Conservation (phyloP, 352 stramenopile genomes). For the Phytophthora sansomeana region DNA sequence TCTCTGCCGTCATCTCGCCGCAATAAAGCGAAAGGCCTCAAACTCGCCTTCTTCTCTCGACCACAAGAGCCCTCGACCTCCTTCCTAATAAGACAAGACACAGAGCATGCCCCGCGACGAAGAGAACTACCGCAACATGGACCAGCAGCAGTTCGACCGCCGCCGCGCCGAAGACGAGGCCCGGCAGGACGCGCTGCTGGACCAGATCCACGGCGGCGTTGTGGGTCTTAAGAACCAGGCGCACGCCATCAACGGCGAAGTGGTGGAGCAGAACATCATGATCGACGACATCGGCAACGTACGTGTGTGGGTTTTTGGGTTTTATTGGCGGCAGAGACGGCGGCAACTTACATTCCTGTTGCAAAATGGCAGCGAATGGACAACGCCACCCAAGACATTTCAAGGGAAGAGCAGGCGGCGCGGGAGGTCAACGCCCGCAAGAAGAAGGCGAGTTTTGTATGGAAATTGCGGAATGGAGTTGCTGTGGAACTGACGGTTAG, state of each 20-base stretch:
- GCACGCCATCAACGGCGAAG: conserved; percentile 85
- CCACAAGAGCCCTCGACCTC: conserved; percentile 19
- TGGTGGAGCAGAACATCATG: conserved; percentile 84
- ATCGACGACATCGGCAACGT: conserved; percentile 83
- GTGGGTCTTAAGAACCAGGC: conserved; percentile 85
- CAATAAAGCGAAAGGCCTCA: conserved; percentile 12
- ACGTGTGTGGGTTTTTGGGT: conserved; percentile 21
- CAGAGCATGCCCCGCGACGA: conserved; percentile 39
- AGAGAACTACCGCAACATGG: conserved; percentile 74
- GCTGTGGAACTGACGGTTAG: background rate
- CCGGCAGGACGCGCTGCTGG: conserved; percentile 75
- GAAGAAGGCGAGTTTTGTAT: conserved; percentile 59
- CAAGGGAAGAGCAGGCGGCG: conserved; percentile 63
- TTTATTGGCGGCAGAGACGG: conserved; percentile 2
- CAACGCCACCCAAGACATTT: conserved; percentile 63
- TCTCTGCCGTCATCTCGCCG: conserved; percentile 40
- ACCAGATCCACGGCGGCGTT: conserved; percentile 82
- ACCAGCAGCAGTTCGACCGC: conserved; percentile 73
- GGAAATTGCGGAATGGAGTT: too few relatives aligned
- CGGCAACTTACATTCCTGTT: conserved; percentile 21
- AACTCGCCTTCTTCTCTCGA: conserved; percentile 29
- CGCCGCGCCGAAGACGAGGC: conserved; percentile 62
- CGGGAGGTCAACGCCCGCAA: conserved; percentile 75
- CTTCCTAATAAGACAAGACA: background rate
- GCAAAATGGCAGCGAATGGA: conserved; percentile 64